These are phyloP conservation scores for Thecaphora thlaspeos DNA, from an alignment of 1,284 basidiomycete species.

Conservation along the genomic window DNA sequence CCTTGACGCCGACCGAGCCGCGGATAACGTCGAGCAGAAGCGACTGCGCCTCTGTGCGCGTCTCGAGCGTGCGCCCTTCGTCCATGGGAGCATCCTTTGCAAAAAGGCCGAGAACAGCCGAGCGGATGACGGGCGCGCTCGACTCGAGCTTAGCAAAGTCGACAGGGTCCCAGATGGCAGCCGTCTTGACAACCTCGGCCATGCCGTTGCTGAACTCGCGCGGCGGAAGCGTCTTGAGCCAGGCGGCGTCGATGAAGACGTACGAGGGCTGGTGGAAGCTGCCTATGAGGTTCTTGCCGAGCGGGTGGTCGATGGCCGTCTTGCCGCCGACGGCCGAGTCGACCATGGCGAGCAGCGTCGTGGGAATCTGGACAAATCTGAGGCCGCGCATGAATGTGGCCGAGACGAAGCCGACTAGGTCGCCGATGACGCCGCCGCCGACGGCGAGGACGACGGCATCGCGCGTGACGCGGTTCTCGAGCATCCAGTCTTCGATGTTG, in stretches of 20 bases:
- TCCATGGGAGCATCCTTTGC: slow-evolving; percentile 27
- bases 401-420: slow-evolving; percentile 92
- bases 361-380: slow-evolving; percentile 92
- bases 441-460: slow-evolving; percentile 91
- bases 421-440: slow-evolving; percentile 92
- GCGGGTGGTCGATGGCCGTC: slow-evolving; percentile 93
- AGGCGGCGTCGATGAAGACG: slow-evolving; percentile 95
- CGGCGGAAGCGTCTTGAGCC: slow-evolving; percentile 86
- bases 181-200: slow-evolving; percentile 84
- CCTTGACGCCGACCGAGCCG: slow-evolving; percentile 56
- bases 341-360: slow-evolving; percentile 95
- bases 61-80: slow-evolving; percentile 47
- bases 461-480: slow-evolving; percentile 82
- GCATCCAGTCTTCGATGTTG: slow-evolving; percentile 87
- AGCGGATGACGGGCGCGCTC: slow-evolving; percentile 47
- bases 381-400: slow-evolving; percentile 79
- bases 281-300: slow-evolving; percentile 96
- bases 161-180: slow-evolving; percentile 56
- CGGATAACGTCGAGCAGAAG: slow-evolving; percentile 57
- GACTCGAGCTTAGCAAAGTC: slow-evolving; percentile 57
- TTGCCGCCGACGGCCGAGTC: slow-evolving; percentile 97
- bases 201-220: slow-evolving; percentile 97
- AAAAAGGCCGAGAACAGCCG: slow-evolving; percentile 49
- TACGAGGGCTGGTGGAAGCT: slow-evolving; percentile 98
- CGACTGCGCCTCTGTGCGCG: slow-evolving; percentile 49